Conservation (phyloP, 2,329 filamentous ascomycete genomes). For the Grosmannia serpens region DNA sequence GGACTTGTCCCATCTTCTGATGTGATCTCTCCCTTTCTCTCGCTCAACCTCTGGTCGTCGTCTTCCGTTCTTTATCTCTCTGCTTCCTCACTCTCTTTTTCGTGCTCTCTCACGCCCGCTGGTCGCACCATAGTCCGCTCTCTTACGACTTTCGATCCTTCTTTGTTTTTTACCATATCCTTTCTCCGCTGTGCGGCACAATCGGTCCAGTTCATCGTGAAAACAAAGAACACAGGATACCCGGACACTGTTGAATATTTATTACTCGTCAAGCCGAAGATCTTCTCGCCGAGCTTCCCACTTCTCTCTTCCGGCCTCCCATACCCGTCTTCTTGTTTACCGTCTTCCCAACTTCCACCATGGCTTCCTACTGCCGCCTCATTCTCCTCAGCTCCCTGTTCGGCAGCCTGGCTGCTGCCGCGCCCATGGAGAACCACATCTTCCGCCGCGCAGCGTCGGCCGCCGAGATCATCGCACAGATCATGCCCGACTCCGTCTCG, state of each 20-base stretch:
- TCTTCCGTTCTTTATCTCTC: background rate
- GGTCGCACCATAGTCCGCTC: background rate
- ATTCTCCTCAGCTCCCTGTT: background rate
- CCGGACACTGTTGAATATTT: background rate
- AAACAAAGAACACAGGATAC: background rate
- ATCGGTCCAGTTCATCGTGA: background rate
- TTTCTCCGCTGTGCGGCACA: background rate
- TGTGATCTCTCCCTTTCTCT: background rate
- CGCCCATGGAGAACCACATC: background rate
- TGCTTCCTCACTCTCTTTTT: background rate
- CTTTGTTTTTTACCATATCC: background rate
- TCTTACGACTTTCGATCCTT: background rate
- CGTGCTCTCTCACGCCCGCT: background rate
- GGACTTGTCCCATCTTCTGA: background rate
- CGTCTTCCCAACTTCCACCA: background rate
- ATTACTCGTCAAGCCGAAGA: background rate
- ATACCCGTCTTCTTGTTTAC: background rate
- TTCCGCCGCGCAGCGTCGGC: conserved; percentile 12
- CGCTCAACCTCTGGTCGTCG: background rate
- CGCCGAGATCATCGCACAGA: conserved; percentile 31
- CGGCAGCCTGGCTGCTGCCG: background rate
- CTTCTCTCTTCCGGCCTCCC: background rate
- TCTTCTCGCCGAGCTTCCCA: too few relatives aligned
- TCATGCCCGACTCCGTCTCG: conserved; percentile 43
- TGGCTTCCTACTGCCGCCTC: background rate